Evolutionary conservation across 2,329 filamentous ascomycete species (phyloP).

Genomic region (Microsporum ferrugineum): DNA sequence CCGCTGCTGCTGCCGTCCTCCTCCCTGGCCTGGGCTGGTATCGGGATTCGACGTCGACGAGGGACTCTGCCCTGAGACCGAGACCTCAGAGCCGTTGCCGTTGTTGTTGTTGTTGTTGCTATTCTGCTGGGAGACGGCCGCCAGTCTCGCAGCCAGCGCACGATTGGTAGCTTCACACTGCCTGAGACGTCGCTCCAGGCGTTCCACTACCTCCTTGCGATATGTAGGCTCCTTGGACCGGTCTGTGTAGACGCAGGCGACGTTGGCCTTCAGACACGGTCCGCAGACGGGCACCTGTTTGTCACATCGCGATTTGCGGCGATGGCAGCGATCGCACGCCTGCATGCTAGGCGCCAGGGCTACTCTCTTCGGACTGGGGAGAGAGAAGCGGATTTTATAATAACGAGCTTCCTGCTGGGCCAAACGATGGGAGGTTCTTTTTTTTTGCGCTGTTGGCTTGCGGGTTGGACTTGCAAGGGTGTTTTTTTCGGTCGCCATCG

Average conservation of each 20-base stretch:
- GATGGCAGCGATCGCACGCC: constrained; percentile 34
- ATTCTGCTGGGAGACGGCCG: constrained; percentile 2
- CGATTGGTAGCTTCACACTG: constrained; percentile 13
- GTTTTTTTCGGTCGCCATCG: no score
- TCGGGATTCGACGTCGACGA: neutral
- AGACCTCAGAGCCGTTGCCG: neutral
- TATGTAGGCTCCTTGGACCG: constrained; percentile 21
- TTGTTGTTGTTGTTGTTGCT: neutral
- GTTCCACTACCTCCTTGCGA: constrained; percentile 26
- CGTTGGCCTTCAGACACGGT: constrained; percentile 27
- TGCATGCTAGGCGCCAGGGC: constrained; percentile 9
- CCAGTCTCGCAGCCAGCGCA: constrained; percentile 11
- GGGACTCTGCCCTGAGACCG: neutral
- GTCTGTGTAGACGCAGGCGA: constrained; percentile 21
- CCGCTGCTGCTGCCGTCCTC: neutral
- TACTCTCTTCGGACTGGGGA: neutral
- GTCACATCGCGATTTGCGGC: constrained; percentile 34
- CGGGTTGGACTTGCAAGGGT: neutral
- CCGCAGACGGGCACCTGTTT: constrained; percentile 28
- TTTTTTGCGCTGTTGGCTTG: neutral
- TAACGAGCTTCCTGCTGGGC: no score
- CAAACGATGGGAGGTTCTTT: no score
- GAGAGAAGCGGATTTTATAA: neutral
- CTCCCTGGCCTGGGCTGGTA: neutral
- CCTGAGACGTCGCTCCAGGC: constrained; percentile 25